Evolutionary conservation across 495 filamentous ascomycete species (phyloP), one percentile per base, ranked within the genome.

Genomic region (Copromyces sp.): DNA sequence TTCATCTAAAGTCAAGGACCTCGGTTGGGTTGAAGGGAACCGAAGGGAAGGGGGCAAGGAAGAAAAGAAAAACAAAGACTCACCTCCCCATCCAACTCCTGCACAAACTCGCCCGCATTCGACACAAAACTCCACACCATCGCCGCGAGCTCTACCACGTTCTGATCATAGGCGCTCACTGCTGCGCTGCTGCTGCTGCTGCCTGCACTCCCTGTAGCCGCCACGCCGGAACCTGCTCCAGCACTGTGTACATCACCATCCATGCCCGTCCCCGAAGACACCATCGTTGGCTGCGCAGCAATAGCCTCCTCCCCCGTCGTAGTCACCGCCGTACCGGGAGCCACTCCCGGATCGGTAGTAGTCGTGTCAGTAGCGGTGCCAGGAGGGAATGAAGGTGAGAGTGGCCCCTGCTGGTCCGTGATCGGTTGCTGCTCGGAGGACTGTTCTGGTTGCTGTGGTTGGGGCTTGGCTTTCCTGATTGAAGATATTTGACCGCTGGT

Each of bases 71-170:
- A 37, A 8, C 41, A 14, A 68, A 0, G 69, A 70, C 79, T 8
- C 82, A 87, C 86, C 82, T 90, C 87, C 5, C 80, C 77, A 77
- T 91, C 89, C 69, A 92, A 78, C 72, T 86, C 87, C 70, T 87
- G 81, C 9, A 89, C 86, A 69, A 92, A 73, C 20, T 75, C 81
- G 6, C 87, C 87, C 12, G 89, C 86, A 2, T 84, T 82, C 59
- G 81, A 81, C 37, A 91, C 78, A 74, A 90, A 90, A 40, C 81
- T 84, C 86, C 87, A 90, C 2, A 92, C 86, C 80, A 90, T 82
- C 9, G 82, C 78, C 42, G 90, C 89, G 9, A 91, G 84, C 71
- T 91, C 89, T 74, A 90, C 85, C 7, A 84, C 80, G 68, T 81
- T 84, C 59, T 84, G 79, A 8, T 82, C 77, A 70, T 83, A 80